A percentile compares a stretch with the other conserved stretches of the same genome.
phyloP scores from a whole-genome alignment of 2,329 filamentous ascomycete species.

The Fusarium secorum region DNA sequence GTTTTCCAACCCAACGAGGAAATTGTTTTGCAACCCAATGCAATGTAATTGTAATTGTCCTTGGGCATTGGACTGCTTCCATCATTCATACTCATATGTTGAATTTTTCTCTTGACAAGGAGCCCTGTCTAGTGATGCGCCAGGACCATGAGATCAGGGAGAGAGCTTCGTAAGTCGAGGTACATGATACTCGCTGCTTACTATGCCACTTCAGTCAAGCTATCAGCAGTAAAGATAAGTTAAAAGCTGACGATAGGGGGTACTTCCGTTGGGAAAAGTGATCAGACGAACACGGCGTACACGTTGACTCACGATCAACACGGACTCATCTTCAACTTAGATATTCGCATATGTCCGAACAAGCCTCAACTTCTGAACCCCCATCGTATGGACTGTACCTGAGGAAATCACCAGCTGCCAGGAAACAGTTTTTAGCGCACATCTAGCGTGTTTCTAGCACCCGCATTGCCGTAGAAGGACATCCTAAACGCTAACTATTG shows the following conservation, averaged over 20 bases:
- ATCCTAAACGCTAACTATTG: slow-evolving; percentile 8
- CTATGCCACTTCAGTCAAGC: not conserved
- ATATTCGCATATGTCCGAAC: slow-evolving; percentile 4
- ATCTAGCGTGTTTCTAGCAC: slow-evolving; percentile 34
- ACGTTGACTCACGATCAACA: not conserved
- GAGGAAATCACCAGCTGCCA: slow-evolving; percentile 19
- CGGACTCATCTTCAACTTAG: not conserved
- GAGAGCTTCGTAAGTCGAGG: slow-evolving; percentile 24
- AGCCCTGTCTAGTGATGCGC: slow-evolving; percentile 28
- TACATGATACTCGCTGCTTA: slow-evolving; percentile 11
- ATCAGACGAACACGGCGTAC: not conserved
- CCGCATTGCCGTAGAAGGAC: slow-evolving; percentile 14
- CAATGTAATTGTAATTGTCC: not conserved
- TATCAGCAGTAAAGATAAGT: not conserved
- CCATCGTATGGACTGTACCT: slow-evolving; percentile 4
- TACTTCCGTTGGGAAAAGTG: not conserved
- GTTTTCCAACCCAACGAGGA: not conserved
- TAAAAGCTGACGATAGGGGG: not conserved
- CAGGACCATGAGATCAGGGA: slow-evolving; percentile 13
- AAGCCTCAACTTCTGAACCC: not conserved
- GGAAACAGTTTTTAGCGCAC: slow-evolving; percentile 26
- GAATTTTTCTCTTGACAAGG: slow-evolving; percentile 4
- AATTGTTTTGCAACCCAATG: not conserved
- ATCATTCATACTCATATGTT: not conserved
- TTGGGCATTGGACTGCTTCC: not conserved